These are phyloP conservation scores for Orbilia quercus DNA, from an alignment of 2,329 filamentous ascomycete species.

Conservation along the genomic window DNA sequence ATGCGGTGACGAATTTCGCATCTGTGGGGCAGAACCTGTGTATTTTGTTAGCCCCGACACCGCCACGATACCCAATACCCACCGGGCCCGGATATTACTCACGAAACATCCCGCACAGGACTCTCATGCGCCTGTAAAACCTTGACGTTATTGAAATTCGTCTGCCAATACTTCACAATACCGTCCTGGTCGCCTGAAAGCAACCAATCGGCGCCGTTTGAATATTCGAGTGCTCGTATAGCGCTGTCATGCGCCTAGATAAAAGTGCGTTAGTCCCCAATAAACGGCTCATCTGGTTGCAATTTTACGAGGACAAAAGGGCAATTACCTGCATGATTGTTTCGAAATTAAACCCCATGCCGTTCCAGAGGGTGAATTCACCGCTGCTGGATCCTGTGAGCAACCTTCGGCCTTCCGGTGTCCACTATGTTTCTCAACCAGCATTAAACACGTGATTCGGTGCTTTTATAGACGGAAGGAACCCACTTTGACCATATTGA, in stretches of 20 bases:
- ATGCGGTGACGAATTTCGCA: conserved; percentile 93
- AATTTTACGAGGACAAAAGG: background rate
- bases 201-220: conserved; percentile 96
- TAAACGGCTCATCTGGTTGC: background rate
- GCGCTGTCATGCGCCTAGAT: conserved; percentile 82
- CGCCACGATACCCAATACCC: too few relatives aligned
- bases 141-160: conserved; percentile 98
- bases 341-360: conserved; percentile 98
- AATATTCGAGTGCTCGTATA: conserved; percentile 85
- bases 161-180: conserved; percentile 97
- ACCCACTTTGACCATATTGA: conserved; percentile 78
- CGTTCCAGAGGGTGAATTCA: conserved; percentile 98
- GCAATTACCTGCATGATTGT: conserved; percentile 86
- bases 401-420: conserved; percentile 89
- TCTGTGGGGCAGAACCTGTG: conserved; percentile 84
- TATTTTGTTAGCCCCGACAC: background rate
- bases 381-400: conserved; percentile 95
- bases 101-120: conserved; percentile 85
- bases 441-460: background rate
- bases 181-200: conserved; percentile 95
- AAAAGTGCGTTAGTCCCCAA: background rate
- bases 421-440: conserved; percentile 73
- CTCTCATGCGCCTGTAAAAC: conserved; percentile 91
- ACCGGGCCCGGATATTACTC: conserved; percentile 14
- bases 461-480: background rate